phyloP scores from a whole-genome alignment of 805 yeast species.

The Blastobotrys muscicola region DNA sequence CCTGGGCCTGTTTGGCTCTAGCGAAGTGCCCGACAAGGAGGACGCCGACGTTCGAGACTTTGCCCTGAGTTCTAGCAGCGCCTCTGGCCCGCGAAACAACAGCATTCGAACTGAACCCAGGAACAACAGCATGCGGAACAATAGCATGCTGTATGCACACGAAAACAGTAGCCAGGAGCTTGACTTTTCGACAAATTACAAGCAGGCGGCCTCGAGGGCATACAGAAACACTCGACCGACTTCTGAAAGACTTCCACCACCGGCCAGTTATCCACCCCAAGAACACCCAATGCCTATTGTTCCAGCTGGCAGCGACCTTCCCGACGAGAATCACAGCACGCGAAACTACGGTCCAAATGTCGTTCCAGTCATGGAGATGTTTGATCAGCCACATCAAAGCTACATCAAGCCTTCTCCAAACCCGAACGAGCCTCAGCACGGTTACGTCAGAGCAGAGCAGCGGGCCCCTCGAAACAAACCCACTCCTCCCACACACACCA shows the following conservation, averaged over 20 bases:
- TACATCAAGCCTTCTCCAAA: too few relatives aligned
- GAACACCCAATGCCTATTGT: conserved; percentile 1
- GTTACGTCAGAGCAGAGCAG: conserved; percentile 9
- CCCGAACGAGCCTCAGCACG: too few relatives aligned
- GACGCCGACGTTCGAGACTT: conserved; percentile 12
- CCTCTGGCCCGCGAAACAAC: background rate
- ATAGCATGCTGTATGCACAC: too few relatives aligned
- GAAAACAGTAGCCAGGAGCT: too few relatives aligned
- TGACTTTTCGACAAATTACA: background rate
- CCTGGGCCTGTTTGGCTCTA: conserved; percentile 12
- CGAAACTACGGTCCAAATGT: conserved; percentile 22
- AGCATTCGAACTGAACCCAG: conserved; percentile 5
- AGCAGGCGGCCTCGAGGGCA: conserved; percentile 5
- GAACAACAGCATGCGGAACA: conserved; percentile 5
- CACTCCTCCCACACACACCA: too few relatives aligned
- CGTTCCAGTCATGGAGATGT: conserved; percentile 19
- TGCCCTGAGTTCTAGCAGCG: conserved; percentile 1
- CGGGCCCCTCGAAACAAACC: conserved; percentile 5
- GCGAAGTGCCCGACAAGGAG: conserved; percentile 1
- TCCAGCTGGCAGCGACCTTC: conserved; percentile 3
- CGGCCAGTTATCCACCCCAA: background rate
- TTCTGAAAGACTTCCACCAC: conserved; percentile 1
- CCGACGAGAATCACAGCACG: conserved; percentile 22
- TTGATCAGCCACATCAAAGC: background rate
- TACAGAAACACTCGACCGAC: conserved; percentile 2